These are phyloP conservation scores for Spergularia bocconei DNA, from an alignment of 148 eudicot genomes.

Conservation along the genomic window DNA sequence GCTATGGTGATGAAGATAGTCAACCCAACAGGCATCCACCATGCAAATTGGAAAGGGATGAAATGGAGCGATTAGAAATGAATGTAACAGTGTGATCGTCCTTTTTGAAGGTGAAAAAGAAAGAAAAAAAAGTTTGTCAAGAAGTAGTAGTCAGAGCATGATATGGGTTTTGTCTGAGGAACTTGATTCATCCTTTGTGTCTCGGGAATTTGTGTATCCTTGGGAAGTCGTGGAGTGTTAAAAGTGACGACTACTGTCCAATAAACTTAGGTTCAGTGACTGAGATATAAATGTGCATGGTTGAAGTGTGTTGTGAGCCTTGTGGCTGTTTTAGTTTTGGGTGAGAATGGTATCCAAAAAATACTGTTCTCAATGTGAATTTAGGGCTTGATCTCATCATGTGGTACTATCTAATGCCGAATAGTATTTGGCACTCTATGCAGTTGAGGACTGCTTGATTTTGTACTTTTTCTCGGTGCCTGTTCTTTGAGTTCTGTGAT, in stretches of 20 bases:
- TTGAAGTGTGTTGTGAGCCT: neutral
- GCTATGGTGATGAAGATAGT: neutral
- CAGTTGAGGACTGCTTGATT: neutral
- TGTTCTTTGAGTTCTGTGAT: neutral
- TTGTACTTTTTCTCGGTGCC: neutral
- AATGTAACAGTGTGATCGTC: neutral
- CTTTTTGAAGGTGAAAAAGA: too few species aligned
- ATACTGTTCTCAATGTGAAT: neutral
- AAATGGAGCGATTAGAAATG: neutral
- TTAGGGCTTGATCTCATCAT: neutral
- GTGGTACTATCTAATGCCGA: neutral
- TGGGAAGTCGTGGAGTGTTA: neutral
- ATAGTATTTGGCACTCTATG: neutral
- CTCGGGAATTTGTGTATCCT: too few species aligned
- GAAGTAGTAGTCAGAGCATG: too few species aligned
- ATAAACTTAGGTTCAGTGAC: neutral
- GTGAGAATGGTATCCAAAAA: neutral
- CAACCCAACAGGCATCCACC: neutral
- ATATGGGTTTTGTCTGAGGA: too few species aligned
- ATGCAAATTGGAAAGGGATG: neutral
- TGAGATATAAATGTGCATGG: neutral
- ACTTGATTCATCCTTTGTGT: too few species aligned
- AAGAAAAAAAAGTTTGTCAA: too few species aligned
- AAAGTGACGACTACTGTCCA: neutral
- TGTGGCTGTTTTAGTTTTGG: neutral